These are phyloP conservation scores for Zasmidium angulare DNA, from an alignment of 2,329 filamentous ascomycete species.

Conservation along the genomic window DNA sequence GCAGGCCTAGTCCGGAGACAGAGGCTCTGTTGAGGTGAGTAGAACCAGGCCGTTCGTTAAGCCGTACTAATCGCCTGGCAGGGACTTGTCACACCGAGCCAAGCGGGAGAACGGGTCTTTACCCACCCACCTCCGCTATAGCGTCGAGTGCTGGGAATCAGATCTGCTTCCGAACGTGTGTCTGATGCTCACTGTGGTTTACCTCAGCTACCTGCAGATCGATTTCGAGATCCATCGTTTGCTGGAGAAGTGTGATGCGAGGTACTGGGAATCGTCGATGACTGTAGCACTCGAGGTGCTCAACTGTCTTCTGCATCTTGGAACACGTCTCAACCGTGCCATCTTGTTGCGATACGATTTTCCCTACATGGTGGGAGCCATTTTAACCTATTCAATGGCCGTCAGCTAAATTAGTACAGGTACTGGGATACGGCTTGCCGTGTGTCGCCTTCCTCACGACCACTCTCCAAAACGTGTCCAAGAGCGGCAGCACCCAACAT, in stretches of 20 bases:
- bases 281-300: constrained; percentile 14
- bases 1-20: constrained; percentile 1
- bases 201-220: constrained; percentile 21
- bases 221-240: constrained; percentile 21
- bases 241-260: constrained; percentile 11
- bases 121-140: constrained; percentile 20
- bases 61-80: background rate
- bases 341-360: constrained; percentile 17
- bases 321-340: constrained; percentile 14
- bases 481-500: background rate
- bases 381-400: background rate
- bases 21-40: constrained; percentile 9
- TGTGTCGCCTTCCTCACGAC: constrained; percentile 16
- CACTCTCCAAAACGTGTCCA: constrained; percentile 8
- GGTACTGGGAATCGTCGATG: constrained; percentile 4
- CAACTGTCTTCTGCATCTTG: constrained; percentile 17
- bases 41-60: background rate
- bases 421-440: constrained; percentile 22
- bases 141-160: constrained; percentile 16
- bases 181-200: constrained; percentile 17
- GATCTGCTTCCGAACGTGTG: constrained; percentile 8
- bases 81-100: constrained; percentile 4
- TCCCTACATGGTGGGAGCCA: constrained; percentile 16
- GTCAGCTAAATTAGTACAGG: constrained; percentile 4
- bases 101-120: constrained; percentile 4